A percentile compares a stretch with the other conserved stretches of the same genome.
Evolutionary conservation across 108 stramenopile genomes (phyloP).

Genomic region (Nitzschia sp.): DNA sequence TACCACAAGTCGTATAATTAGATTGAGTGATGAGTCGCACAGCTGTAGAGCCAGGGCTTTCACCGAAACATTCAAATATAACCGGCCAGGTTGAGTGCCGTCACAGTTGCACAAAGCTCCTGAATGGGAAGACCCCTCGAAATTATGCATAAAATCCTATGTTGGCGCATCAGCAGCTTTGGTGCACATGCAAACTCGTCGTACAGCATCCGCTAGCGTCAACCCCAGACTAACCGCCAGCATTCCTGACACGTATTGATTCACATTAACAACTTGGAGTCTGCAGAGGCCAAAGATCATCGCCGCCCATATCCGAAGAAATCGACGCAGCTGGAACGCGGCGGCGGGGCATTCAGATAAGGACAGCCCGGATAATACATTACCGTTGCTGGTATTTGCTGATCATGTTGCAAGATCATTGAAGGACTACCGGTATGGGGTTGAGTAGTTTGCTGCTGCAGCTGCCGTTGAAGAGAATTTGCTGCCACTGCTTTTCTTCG

Average conservation of each 20-base stretch:
- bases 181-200: constrained; percentile 88
- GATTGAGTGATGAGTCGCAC: too few relatives aligned
- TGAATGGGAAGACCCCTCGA: constrained; percentile 94
- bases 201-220: constrained; percentile 72
- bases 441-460: too few relatives aligned
- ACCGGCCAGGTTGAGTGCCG: constrained; percentile 88
- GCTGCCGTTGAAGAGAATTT: too few relatives aligned
- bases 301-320: neutral
- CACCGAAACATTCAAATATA: too few relatives aligned
- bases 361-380: neutral
- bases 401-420: neutral
- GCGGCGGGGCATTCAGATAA: constrained; percentile 28
- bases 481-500: constrained; percentile 20
- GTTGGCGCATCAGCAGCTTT: constrained; percentile 58
- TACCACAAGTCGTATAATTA: too few relatives aligned
- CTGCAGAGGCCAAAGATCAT: constrained; percentile 5
- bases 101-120: constrained; percentile 93
- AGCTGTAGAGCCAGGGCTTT: too few relatives aligned
- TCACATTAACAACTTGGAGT: constrained; percentile 72
- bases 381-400: neutral
- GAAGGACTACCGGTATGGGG: too few relatives aligned
- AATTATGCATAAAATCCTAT: constrained; percentile 79
- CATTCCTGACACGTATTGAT: constrained; percentile 82
- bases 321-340: neutral
- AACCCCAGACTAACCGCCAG: constrained; percentile 77